These are phyloP conservation scores for Xylaria sp. DNA, from an alignment of 495 filamentous ascomycete species.

Conservation along the genomic window DNA sequence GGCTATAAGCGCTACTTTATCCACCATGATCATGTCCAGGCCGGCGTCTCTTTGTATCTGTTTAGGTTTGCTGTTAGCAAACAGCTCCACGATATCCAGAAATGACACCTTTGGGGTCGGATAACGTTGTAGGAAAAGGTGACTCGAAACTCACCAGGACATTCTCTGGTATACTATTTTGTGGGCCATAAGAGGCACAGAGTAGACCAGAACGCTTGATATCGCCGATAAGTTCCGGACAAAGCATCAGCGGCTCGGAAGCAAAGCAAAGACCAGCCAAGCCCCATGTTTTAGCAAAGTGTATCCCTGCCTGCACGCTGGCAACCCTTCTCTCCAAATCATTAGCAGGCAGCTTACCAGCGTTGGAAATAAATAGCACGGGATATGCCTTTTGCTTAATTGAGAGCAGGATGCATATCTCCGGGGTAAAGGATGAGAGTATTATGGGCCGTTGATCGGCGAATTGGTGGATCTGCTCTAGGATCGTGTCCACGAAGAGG, in stretches of 20 bases:
- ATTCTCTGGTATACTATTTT: conserved; percentile 44
- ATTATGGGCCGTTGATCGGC: conserved; percentile 43
- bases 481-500: conserved; percentile 48
- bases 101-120: neutral
- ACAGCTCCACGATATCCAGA: neutral
- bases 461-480: conserved; percentile 37
- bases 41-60: conserved; percentile 17
- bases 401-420: conserved; percentile 50
- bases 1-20: conserved; percentile 15
- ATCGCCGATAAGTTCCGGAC: conserved; percentile 44
- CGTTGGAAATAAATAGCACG: conserved; percentile 50
- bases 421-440: conserved; percentile 53
- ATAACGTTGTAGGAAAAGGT: neutral
- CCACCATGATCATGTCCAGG: conserved; percentile 13
- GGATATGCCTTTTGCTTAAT: conserved; percentile 50
- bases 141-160: conserved; percentile 31
- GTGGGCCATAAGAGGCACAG: conserved; percentile 41
- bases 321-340: conserved; percentile 40
- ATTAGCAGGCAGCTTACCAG: conserved; percentile 40
- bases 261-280: conserved; percentile 46
- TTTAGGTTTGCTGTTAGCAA: neutral
- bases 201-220: conserved; percentile 41
- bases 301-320: conserved; percentile 48
- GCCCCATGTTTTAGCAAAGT: conserved; percentile 47
- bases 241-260: conserved; percentile 45